phyloP scores from a whole-genome alignment of 208 protist genomes.

The Trypanosoma lewisi region DNA sequence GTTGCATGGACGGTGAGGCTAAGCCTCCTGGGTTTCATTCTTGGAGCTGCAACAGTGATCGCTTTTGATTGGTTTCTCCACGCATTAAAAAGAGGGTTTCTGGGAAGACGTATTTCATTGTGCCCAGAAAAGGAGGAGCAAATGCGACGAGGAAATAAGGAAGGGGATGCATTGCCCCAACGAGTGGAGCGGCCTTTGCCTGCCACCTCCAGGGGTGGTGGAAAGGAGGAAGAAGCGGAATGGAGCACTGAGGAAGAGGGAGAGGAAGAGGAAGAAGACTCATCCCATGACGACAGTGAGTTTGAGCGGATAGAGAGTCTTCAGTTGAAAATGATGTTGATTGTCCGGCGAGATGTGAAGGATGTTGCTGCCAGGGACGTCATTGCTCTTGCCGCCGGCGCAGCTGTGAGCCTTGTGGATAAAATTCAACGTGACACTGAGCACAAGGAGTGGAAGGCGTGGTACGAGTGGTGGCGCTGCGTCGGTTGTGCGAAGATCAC shows the following conservation, averaged over 20 bases:
- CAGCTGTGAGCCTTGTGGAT: constrained; percentile 47
- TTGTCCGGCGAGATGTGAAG: constrained; percentile 50
- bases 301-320: constrained; percentile 50
- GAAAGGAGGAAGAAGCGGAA: constrained; percentile 9
- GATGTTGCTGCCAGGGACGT: constrained; percentile 44
- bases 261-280: constrained; percentile 29
- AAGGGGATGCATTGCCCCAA: background rate
- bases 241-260: constrained; percentile 22
- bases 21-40: constrained; percentile 13
- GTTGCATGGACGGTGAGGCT: background rate
- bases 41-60: background rate
- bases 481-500: constrained; percentile 72
- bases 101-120: background rate
- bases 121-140: background rate
- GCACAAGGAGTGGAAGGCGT: constrained; percentile 37
- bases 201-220: background rate
- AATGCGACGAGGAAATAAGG: constrained; percentile 7
- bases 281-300: constrained; percentile 32
- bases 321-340: constrained; percentile 71
- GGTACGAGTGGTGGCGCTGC: constrained; percentile 68
- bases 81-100: background rate
- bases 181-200: background rate
- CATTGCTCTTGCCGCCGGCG: constrained; percentile 36
- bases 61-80: background rate
- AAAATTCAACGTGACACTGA: constrained; percentile 14